phyloP scores from a whole-genome alignment of 129 eudicot genomes.

The Oenanthe sinensis region DNA sequence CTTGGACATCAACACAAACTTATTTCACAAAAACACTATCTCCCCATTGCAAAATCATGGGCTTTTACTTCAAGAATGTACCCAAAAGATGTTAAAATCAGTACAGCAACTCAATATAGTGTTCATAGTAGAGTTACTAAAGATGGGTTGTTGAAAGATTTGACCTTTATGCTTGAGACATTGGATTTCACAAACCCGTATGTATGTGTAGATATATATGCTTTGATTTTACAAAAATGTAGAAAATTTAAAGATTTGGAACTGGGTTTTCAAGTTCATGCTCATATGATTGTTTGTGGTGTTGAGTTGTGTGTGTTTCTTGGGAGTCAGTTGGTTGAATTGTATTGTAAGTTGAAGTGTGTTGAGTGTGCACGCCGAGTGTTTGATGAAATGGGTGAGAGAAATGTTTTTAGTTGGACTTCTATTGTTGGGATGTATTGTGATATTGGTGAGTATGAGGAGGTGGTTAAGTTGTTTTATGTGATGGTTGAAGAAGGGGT shows the following conservation, averaged over 20 bases:
- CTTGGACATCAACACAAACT: background rate
- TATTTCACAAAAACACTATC: background rate
- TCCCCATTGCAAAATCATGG: background rate
- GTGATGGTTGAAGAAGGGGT: constrained; percentile 32
- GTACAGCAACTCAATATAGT: background rate
- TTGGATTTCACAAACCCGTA: constrained; percentile 16
- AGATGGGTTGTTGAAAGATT: background rate
- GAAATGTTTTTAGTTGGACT: constrained; percentile 43
- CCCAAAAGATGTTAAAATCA: background rate
- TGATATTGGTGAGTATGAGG: constrained; percentile 27
- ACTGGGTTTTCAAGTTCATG: constrained; percentile 20
- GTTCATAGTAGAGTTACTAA: background rate
- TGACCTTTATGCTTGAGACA: background rate
- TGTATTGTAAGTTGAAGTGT: constrained; percentile 23
- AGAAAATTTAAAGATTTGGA: background rate
- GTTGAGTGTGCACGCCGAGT: constrained; percentile 17
- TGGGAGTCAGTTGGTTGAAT: constrained; percentile 30
- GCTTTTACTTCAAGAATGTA: background rate
- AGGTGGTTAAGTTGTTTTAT: constrained; percentile 27
- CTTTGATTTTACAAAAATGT: constrained; percentile 9
- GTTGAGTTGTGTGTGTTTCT: constrained; percentile 23
- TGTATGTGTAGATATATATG: constrained; percentile 4
- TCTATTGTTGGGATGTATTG: constrained; percentile 29
- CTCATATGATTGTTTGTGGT: constrained; percentile 13
- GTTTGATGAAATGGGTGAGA: constrained; percentile 29